A percentile compares a stretch with the other conserved stretches of the same genome.
phyloP scores from a whole-genome alignment of 1,284 basidiomycete species.

The Porodaedalea pini region DNA sequence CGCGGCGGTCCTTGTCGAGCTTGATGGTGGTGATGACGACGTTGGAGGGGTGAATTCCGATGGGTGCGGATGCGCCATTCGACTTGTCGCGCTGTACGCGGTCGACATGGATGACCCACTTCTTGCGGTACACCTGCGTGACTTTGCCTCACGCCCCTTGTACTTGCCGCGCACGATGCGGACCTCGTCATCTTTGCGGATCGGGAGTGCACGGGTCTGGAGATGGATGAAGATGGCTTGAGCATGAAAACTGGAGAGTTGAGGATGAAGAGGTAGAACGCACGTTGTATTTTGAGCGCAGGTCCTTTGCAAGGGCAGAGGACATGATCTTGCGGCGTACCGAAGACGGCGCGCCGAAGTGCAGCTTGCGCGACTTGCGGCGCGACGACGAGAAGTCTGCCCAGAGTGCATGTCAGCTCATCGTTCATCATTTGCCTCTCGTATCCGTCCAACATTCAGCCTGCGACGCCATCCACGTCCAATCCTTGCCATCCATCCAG shows the following conservation, averaged over 20 bases:
- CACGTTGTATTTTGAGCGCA: conserved; percentile 90
- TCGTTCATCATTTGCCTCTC: neutral
- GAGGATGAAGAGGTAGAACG: conserved; percentile 32
- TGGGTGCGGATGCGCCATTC: conserved; percentile 90
- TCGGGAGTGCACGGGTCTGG: conserved; percentile 87
- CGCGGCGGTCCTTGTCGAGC: conserved; percentile 82
- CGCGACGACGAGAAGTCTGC: conserved; percentile 56
- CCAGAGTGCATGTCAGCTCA: neutral
- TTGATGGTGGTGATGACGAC: conserved; percentile 93
- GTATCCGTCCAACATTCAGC: neutral
- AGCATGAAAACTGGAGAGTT: neutral
- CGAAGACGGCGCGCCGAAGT: conserved; percentile 91
- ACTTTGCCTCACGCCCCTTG: conserved; percentile 98
- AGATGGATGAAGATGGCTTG: neutral
- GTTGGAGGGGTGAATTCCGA: conserved; percentile 97
- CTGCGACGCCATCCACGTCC: neutral
- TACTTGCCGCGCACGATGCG: conserved; percentile 94
- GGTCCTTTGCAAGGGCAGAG: conserved; percentile 92
- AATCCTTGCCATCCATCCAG: neutral
- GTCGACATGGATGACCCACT: conserved; percentile 99
- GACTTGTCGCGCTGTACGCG: conserved; percentile 98
- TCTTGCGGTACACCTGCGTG: conserved; percentile 98
- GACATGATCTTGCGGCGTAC: conserved; percentile 98
- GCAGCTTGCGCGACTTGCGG: conserved; percentile 96
- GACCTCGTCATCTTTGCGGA: conserved; percentile 99